These are phyloP conservation scores for Cladophialophora chaetospira DNA, from an alignment of 2,329 filamentous ascomycete genomes.

Conservation along the genomic window DNA sequence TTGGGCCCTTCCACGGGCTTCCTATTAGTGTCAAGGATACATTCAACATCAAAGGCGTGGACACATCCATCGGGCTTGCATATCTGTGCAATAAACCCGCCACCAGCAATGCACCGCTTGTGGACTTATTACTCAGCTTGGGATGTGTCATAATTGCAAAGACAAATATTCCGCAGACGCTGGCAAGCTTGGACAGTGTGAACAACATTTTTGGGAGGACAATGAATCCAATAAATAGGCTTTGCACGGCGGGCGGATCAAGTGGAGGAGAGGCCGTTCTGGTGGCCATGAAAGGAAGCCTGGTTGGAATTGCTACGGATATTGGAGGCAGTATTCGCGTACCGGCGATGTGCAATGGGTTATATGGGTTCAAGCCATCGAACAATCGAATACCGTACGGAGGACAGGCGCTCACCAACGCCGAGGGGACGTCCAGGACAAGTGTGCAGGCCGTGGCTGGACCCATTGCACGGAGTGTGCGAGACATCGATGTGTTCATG, in stretches of 20 bases:
- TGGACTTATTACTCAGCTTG: slow-evolving; percentile 59
- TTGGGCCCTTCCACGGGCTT: slow-evolving; percentile 45
- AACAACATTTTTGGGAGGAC: slow-evolving; percentile 63
- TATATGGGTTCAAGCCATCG: slow-evolving; percentile 56
- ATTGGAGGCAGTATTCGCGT: slow-evolving; percentile 53
- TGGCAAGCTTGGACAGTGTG: slow-evolving; percentile 58
- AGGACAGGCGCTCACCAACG: slow-evolving; percentile 52
- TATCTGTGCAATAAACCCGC: slow-evolving; percentile 63
- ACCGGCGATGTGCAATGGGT: slow-evolving; percentile 54
- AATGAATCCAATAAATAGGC: slow-evolving; percentile 64
- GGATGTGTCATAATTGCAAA: slow-evolving; percentile 71
- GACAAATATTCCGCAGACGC: slow-evolving; percentile 66
- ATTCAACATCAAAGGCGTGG: slow-evolving; percentile 49
- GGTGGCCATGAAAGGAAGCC: slow-evolving; percentile 59
- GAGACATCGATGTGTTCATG: slow-evolving; percentile 52
- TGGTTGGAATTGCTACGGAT: slow-evolving; percentile 65
- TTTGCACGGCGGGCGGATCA: slow-evolving; percentile 64
- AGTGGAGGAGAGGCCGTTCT: slow-evolving; percentile 67
- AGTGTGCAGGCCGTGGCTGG: slow-evolving; percentile 53
- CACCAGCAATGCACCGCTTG: slow-evolving; percentile 57
- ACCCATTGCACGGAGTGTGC: slow-evolving; percentile 43
- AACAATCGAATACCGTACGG: slow-evolving; percentile 53
- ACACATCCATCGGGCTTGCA: slow-evolving; percentile 60
- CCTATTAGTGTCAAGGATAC: slow-evolving; percentile 42
- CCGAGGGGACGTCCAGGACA: slow-evolving; percentile 52